Conservation (phyloP, 768 basidiomycete species). For the Dentipellis sp. region DNA sequence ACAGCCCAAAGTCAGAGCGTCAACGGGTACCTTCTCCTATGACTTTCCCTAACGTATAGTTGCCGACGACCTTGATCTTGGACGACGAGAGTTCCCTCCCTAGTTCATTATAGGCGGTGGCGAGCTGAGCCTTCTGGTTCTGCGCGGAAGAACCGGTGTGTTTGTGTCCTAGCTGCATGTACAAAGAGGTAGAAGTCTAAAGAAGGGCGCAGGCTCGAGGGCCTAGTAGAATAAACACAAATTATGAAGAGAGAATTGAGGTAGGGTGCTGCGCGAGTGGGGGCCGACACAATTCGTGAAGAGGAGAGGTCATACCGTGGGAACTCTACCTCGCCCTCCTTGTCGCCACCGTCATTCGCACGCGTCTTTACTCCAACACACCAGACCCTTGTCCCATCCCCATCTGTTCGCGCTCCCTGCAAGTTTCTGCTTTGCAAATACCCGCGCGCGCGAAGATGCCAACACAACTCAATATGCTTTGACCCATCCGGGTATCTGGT, state of each 20-base stretch:
- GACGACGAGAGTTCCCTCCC: constrained; percentile 91
- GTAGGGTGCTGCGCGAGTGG: neutral
- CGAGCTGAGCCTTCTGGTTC: constrained; percentile 84
- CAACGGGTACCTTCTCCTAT: constrained; percentile 80
- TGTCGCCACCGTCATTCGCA: neutral
- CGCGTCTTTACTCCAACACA: no score
- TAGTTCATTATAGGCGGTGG: constrained; percentile 93
- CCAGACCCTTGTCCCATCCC: no score
- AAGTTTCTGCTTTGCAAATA: no score
- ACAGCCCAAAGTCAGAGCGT: neutral
- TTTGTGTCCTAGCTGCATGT: constrained; percentile 16
- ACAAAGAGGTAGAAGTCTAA: constrained; percentile 9
- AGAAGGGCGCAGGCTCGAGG: neutral
- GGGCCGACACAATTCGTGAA: neutral
- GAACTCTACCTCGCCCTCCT: neutral
- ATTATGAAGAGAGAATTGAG: neutral
- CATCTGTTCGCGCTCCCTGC: no score
- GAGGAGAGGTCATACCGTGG: neutral
- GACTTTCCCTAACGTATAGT: constrained; percentile 87
- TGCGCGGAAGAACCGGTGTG: constrained; percentile 23
- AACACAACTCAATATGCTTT: no score
- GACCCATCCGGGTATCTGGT: no score
- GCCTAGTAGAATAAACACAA: constrained; percentile 5
- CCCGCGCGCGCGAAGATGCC: no score
- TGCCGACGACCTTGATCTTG: constrained; percentile 86